A percentile compares a stretch with the other conserved stretches of the same genome.
These are phyloP conservation scores for Cucurbita pepo DNA, from an alignment of 306 rosid species.

Conservation along the genomic window DNA sequence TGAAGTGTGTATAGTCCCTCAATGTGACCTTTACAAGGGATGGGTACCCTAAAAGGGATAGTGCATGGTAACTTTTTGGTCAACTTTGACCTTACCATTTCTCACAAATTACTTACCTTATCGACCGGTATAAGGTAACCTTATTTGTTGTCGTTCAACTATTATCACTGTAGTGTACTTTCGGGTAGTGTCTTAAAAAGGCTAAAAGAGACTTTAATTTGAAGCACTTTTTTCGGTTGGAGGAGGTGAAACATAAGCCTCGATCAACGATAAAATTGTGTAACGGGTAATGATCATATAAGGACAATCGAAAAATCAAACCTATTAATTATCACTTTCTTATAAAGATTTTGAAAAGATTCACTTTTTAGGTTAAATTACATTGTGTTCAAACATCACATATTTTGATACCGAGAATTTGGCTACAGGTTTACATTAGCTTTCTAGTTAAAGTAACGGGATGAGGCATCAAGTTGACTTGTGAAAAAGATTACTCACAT, in stretches of 20 bases:
- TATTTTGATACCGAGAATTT: too few species aligned
- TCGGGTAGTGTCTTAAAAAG: background rate
- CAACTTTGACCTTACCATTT: background rate
- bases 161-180: background rate
- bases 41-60: background rate
- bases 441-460: too few species aligned
- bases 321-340: background rate
- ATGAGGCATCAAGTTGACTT: background rate
- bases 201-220: background rate
- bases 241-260: background rate
- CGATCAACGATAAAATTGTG: background rate
- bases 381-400: background rate
- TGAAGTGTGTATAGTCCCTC: background rate
- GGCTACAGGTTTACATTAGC: background rate
- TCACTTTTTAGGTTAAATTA: background rate
- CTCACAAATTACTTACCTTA: background rate
- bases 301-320: background rate
- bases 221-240: background rate
- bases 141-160: background rate
- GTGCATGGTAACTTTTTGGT: background rate
- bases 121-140: background rate
- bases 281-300: background rate
- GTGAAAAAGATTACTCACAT: background rate
- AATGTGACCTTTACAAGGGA: background rate
- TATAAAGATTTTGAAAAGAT: background rate